Evolutionary conservation across 2,329 filamentous ascomycete species (phyloP), one percentile per base, ranked within the genome.

Genomic region (Pseudogymnoascus sp.): DNA sequence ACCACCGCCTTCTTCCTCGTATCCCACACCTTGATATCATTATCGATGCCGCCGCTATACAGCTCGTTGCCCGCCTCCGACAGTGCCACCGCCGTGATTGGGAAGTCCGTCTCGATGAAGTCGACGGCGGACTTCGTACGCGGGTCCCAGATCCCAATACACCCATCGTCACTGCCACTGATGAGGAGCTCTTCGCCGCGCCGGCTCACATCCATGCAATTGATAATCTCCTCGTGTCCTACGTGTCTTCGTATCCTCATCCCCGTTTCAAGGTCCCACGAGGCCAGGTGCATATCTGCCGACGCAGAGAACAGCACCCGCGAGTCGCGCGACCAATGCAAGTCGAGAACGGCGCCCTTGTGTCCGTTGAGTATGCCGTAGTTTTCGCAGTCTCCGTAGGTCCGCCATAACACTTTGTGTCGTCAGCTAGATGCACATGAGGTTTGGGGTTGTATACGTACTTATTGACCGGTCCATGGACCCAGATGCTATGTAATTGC

Each of bases 1-100:
- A 91, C 86, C 2, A 96, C 84, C 5, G 88, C 84, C 76, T 96
- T 92, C 79, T 96, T 97, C 68, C 95, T 87, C 72, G 97, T 78
- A 76, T 99, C 95, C 93, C 95, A 99, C 18, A 96, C 93, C 70
- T 93, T 91, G 74, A 99, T 96, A 70, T 96, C 92, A 73, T 97
- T 97, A 77, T 97, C 95, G 69, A 99, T 97, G 21, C 93, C 90
- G 56, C 93, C 93, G 5, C 90, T 89, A 75, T 95, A 99, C 25
- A 99, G 85, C 77, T 97, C 95, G 74, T 96, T 96, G 16, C 95
- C 95, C 1, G 93, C 92, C 74, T 96, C 92, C 0, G 93, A 88
- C n/a, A 97, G 80, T 14, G 92, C 91, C 5, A 97, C 86, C 0
- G 93, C 90, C 1, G 95, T 97, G 63, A 99, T 86, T 1, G 95